Percentiles rank a stretch among this genome's conserved stretches.
Conservation (phyloP, 306 rosid species). For the Sophora flavescens region DNA sequence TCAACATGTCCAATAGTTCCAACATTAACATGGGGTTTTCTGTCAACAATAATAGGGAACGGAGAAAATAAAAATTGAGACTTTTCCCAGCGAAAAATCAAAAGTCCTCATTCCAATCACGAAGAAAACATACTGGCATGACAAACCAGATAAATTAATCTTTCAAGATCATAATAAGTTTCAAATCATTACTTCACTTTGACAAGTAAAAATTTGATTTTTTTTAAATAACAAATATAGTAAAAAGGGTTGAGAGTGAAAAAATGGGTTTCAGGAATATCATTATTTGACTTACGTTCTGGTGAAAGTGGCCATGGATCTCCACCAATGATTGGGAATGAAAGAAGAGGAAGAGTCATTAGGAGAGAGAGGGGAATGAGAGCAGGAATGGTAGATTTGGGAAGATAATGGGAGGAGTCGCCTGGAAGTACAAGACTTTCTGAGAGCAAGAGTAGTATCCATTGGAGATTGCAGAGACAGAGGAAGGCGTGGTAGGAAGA, state of each 20-base stretch:
- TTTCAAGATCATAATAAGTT: background rate
- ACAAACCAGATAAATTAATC: background rate
- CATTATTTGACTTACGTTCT: constrained; percentile 52
- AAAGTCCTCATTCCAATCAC: background rate
- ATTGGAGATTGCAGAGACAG: constrained; percentile 44
- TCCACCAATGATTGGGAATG: constrained; percentile 64
- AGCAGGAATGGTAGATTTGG: constrained; percentile 60
- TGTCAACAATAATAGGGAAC: constrained; percentile 11
- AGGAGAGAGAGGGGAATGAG: constrained; percentile 55
- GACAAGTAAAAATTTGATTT: background rate
- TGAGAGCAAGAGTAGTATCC: constrained; percentile 76
- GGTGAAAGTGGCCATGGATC: constrained; percentile 60
- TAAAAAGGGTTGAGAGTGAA: background rate
- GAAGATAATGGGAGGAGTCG: constrained; percentile 68
- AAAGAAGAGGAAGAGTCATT: constrained; percentile 55
- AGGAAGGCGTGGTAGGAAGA: background rate
- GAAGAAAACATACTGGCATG: background rate
- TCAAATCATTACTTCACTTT: background rate
- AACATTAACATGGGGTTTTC: constrained; percentile 56
- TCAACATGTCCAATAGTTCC: constrained; percentile 59
- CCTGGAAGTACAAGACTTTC: constrained; percentile 59
- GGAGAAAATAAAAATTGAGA: background rate
- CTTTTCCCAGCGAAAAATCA: background rate
- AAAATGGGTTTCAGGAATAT: background rate
- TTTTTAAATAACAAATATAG: background rate